Percentiles rank a stretch among this genome's conserved stretches.
phyloP scores from a whole-genome alignment of 2,329 filamentous ascomycete genomes.

The Phialocephala sp. region DNA sequence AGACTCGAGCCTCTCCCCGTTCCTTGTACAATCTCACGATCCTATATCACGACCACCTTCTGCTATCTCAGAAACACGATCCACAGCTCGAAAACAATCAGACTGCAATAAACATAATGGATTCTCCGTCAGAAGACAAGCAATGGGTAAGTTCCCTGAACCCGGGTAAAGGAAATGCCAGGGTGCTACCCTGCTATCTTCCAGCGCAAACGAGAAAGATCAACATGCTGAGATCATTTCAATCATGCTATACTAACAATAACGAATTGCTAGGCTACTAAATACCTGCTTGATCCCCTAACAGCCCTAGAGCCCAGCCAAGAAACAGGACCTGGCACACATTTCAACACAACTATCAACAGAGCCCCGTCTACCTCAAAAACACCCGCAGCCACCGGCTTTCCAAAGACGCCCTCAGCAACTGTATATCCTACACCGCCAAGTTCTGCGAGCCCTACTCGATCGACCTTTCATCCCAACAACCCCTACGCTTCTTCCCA shows the following conservation, averaged over 20 bases:
- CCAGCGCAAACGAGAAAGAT: slow-evolving; percentile 14
- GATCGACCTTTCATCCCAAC: slow-evolving; percentile 52
- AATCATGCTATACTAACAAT: slow-evolving; percentile 11
- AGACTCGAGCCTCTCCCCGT: slow-evolving; percentile 2
- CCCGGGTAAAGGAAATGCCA: slow-evolving; percentile 11
- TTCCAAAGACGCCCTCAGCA: slow-evolving; percentile 30
- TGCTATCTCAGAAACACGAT: not conserved
- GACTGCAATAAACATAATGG: slow-evolving; percentile 29
- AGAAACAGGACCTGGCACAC: slow-evolving; percentile 68
- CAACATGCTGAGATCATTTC: slow-evolving; percentile 18
- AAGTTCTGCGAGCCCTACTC: slow-evolving; percentile 58
- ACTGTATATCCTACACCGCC: slow-evolving; percentile 55
- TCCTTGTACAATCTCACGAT: not conserved
- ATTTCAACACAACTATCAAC: slow-evolving; percentile 40
- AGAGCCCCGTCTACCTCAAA: slow-evolving; percentile 49
- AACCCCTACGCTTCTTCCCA: slow-evolving; percentile 47
- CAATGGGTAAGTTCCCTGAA: slow-evolving; percentile 50
- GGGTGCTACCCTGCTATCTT: slow-evolving; percentile 26
- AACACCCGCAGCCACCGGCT: slow-evolving; percentile 22
- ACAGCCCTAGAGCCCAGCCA: slow-evolving; percentile 70
- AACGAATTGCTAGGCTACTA: slow-evolving; percentile 57
- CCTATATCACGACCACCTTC: not conserved
- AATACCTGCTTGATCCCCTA: slow-evolving; percentile 73
- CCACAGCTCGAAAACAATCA: not conserved
- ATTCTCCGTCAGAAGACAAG: slow-evolving; percentile 48